Percentiles rank a stretch among this genome's conserved stretches.
Evolutionary conservation across 768 basidiomycete species (phyloP).

Genomic region (Hygrophorus russula): DNA sequence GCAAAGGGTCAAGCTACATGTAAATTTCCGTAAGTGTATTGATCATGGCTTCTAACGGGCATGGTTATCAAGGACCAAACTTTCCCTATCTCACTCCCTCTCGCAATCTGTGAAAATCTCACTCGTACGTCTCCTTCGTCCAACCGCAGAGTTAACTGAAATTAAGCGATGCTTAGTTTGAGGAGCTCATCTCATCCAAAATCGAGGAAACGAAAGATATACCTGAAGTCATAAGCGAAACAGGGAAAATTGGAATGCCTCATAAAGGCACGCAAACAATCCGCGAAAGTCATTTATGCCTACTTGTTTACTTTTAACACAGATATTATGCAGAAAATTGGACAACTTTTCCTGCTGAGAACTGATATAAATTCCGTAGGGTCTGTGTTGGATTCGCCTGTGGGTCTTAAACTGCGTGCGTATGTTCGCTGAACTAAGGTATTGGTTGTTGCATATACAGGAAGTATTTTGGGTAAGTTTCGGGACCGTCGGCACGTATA

Average conservation of each 20-base stretch:
- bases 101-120: slow-evolving; percentile 98
- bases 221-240: slow-evolving; percentile 86
- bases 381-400: slow-evolving; percentile 92
- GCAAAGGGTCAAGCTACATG: slow-evolving; percentile 95
- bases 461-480: slow-evolving; percentile 86
- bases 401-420: slow-evolving; percentile 25
- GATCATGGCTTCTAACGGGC: slow-evolving; percentile 6
- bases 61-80: slow-evolving; percentile 63
- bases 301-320: slow-evolving; percentile 6
- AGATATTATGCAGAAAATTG: slow-evolving; percentile 97
- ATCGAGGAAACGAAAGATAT: slow-evolving; percentile 97
- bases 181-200: slow-evolving; percentile 83
- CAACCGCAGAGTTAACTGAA: neutral
- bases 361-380: slow-evolving; percentile 95
- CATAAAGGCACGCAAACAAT: slow-evolving; percentile 48
- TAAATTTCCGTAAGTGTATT: slow-evolving; percentile 25
- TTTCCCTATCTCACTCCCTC: slow-evolving; percentile 88
- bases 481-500: neutral
- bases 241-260: slow-evolving; percentile 87
- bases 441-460: slow-evolving; percentile 24
- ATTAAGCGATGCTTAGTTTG: slow-evolving; percentile 43
- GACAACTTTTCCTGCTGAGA: slow-evolving; percentile 84
- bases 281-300: slow-evolving; percentile 3
- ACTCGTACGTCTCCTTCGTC: slow-evolving; percentile 32
- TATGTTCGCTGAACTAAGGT: slow-evolving; percentile 2